phyloP scores from a whole-genome alignment of 2,329 filamentous ascomycete genomes.

The Aspergillus tanneri region DNA sequence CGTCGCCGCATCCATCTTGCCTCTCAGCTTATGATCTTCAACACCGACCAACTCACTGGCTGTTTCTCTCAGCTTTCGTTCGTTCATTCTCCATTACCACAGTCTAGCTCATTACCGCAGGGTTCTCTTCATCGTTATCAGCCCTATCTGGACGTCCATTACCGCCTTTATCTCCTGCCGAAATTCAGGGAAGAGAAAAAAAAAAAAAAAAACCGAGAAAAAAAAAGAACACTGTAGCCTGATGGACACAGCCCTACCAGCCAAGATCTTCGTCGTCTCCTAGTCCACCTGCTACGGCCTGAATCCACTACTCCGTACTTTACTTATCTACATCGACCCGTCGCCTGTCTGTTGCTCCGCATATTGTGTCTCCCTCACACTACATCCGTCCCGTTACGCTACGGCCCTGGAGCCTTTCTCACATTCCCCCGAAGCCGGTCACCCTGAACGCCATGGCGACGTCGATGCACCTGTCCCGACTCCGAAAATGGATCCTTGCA shows the following conservation, averaged over 20 bases:
- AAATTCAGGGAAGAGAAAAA: constrained; percentile 16
- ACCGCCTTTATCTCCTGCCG: not conserved
- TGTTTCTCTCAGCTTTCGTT: not conserved
- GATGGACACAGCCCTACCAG: constrained; percentile 24
- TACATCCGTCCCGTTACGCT: not conserved
- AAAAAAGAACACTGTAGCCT: constrained; percentile 29
- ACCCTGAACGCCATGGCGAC: constrained; percentile 37
- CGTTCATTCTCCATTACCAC: not conserved
- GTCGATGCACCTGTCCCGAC: constrained; percentile 59
- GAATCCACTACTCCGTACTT: not conserved
- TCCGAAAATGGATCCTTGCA: constrained; percentile 74
- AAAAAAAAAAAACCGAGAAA: constrained; percentile 5
- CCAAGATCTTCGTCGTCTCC: constrained; percentile 8
- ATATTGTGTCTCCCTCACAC: not conserved
- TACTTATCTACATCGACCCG: not conserved
- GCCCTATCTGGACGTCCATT: not conserved
- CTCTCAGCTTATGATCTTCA: not conserved
- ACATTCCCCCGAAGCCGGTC: constrained; percentile 1
- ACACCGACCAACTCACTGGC: constrained; percentile 1
- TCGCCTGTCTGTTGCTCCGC: not conserved
- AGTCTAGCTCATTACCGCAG: not conserved
- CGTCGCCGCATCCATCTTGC: not conserved
- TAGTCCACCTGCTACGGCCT: not conserved
- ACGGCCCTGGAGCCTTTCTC: not conserved
- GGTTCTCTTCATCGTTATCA: not conserved